phyloP scores from a whole-genome alignment of 257 asterid genomes.

The Salvia miltiorrhiza region DNA sequence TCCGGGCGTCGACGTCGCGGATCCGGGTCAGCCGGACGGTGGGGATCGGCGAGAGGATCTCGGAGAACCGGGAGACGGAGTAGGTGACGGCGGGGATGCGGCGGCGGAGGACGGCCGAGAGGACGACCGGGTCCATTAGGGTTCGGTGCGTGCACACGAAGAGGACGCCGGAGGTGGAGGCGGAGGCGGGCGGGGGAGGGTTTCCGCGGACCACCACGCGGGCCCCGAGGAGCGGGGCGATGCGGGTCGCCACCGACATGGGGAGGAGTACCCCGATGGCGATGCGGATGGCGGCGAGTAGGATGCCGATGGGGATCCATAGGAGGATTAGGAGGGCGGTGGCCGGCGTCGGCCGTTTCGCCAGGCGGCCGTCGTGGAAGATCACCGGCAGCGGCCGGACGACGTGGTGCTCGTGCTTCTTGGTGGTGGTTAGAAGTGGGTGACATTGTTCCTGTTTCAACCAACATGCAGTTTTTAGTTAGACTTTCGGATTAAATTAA shows the following conservation, averaged over 20 bases:
- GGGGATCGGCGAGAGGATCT: slow-evolving; percentile 59
- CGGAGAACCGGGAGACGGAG: slow-evolving; percentile 69
- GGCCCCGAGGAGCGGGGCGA: slow-evolving; percentile 62
- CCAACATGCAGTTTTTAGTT: not conserved
- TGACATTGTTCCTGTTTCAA: slow-evolving; percentile 40
- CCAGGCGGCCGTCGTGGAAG: slow-evolving; percentile 91
- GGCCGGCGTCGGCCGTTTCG: slow-evolving; percentile 64
- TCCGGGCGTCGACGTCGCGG: slow-evolving; percentile 39
- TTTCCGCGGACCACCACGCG: slow-evolving; percentile 59
- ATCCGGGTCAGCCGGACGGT: slow-evolving; percentile 56
- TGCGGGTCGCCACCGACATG: slow-evolving; percentile 35
- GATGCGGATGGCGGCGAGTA: slow-evolving; percentile 58
- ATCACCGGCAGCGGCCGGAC: slow-evolving; percentile 71
- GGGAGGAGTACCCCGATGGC: slow-evolving; percentile 52
- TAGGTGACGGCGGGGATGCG: slow-evolving; percentile 67
- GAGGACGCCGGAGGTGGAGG: slow-evolving; percentile 54
- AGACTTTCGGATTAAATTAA: not conserved
- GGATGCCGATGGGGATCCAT: slow-evolving; percentile 77
- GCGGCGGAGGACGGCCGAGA: slow-evolving; percentile 61
- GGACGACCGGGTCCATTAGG: slow-evolving; percentile 53
- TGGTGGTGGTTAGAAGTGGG: slow-evolving; percentile 31
- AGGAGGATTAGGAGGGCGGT: slow-evolving; percentile 58
- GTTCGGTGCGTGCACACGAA: slow-evolving; percentile 88
- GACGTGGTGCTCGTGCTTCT: slow-evolving; percentile 19
- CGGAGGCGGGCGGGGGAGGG: slow-evolving; percentile 61